Conservation (phyloP, 2,329 filamentous ascomycete genomes). For the Botryotinia narcissicola region DNA sequence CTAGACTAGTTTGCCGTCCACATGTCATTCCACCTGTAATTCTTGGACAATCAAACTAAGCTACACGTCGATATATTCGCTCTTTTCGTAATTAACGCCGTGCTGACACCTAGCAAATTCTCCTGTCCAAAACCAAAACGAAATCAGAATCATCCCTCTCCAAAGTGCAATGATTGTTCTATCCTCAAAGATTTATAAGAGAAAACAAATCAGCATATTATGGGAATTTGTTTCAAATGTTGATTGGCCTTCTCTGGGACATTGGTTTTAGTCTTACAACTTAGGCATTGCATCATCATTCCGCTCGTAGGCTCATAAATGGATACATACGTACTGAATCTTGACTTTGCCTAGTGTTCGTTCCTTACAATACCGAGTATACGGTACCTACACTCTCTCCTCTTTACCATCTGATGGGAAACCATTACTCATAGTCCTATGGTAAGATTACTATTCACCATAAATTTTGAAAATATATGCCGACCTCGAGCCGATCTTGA, state of each 20-base stretch:
- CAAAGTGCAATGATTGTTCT: background rate
- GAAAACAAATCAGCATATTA: background rate
- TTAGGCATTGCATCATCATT: background rate
- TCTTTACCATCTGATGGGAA: background rate
- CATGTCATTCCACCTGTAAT: background rate
- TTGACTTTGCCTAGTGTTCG: background rate
- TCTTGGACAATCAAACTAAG: background rate
- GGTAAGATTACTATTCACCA: background rate
- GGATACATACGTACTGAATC: background rate
- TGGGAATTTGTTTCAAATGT: background rate
- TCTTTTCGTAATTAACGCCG: background rate
- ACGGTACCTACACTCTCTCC: background rate
- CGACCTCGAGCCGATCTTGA: background rate
- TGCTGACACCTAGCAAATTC: background rate
- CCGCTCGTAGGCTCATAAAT: background rate
- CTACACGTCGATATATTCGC: background rate
- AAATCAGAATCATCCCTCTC: background rate
- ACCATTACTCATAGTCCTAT: background rate
- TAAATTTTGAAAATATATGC: background rate
- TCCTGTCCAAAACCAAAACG: background rate
- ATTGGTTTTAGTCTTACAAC: background rate
- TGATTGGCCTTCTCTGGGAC: background rate
- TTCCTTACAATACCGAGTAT: background rate
- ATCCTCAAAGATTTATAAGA: background rate
- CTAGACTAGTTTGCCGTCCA: background rate